These are phyloP conservation scores for Globisporangium splendens DNA, from an alignment of 352 stramenopile genomes.

Conservation along the genomic window DNA sequence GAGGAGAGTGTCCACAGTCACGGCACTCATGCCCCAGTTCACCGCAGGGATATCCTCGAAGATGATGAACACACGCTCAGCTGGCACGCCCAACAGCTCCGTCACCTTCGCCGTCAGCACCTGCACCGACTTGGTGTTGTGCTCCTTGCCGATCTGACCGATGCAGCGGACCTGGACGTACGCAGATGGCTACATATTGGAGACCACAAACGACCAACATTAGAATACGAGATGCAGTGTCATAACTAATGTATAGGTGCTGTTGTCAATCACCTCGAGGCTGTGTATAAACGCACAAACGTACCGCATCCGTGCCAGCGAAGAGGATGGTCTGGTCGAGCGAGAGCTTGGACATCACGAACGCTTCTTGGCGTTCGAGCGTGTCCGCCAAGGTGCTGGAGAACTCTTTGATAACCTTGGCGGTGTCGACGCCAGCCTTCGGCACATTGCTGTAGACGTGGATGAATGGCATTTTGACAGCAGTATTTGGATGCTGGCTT, in stretches of 20 bases:
- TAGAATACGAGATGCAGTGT: no score
- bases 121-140: constrained; percentile 22
- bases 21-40: constrained; percentile 30
- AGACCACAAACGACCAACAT: no score
- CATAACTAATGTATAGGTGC: no score
- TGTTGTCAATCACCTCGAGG: no score
- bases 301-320: constrained; percentile 17
- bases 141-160: constrained; percentile 22
- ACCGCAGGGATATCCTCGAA: constrained; percentile 24
- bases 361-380: constrained; percentile 7
- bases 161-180: constrained; percentile 29
- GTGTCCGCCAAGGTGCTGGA: no score
- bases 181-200: constrained; percentile 12
- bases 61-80: constrained; percentile 36
- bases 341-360: constrained; percentile 22
- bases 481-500: no score
- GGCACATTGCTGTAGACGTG: constrained; percentile 26
- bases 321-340: constrained; percentile 24
- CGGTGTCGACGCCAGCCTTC: constrained; percentile 13
- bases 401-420: constrained; percentile 15
- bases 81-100: constrained; percentile 19
- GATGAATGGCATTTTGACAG: constrained; percentile 26
- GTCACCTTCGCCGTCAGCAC: constrained; percentile 10
- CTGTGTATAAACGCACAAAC: no score
- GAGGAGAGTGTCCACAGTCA: constrained; percentile 1